phyloP scores from a whole-genome alignment of 495 filamentous ascomycete genomes.

The Lepidopterella palustris region DNA sequence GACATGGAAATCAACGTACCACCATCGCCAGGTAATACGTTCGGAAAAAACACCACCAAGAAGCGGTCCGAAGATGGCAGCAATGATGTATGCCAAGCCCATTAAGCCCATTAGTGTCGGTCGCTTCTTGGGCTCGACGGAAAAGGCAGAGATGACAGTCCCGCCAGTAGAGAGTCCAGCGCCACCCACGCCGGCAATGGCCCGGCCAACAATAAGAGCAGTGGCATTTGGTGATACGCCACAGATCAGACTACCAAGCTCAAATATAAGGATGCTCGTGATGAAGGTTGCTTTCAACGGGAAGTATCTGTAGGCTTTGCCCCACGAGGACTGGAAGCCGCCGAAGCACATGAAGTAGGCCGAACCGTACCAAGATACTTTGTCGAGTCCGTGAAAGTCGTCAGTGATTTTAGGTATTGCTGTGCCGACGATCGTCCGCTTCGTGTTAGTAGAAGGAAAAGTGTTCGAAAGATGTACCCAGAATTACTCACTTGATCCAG shows the following conservation, averaged over 20 bases:
- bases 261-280: conserved; percentile 13
- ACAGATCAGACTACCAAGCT: conserved; percentile 20
- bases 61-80: conserved; percentile 41
- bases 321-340: conserved; percentile 47
- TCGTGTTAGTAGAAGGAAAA: too few species aligned
- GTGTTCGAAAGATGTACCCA: too few species aligned
- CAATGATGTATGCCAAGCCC: conserved; percentile 35
- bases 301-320: conserved; percentile 51
- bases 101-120: conserved; percentile 39
- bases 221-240: conserved; percentile 14
- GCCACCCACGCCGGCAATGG: conserved; percentile 20
- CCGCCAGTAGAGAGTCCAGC: conserved; percentile 23
- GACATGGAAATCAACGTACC: too few species aligned
- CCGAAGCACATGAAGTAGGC: conserved; percentile 50
- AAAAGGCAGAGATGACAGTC: conserved; percentile 28
- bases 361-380: conserved; percentile 51
- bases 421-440: conserved; percentile 36
- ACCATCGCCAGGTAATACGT: conserved; percentile 44
- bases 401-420: conserved; percentile 48
- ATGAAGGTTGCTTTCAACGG: conserved; percentile 41
- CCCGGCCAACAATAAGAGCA: conserved; percentile 22
- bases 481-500: not conserved
- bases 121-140: conserved; percentile 28
- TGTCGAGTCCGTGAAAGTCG: conserved; percentile 41
- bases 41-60: conserved; percentile 44